Conservation (phyloP, 805 yeast genomes). For the Trichomonascus vanleenenianus region DNA sequence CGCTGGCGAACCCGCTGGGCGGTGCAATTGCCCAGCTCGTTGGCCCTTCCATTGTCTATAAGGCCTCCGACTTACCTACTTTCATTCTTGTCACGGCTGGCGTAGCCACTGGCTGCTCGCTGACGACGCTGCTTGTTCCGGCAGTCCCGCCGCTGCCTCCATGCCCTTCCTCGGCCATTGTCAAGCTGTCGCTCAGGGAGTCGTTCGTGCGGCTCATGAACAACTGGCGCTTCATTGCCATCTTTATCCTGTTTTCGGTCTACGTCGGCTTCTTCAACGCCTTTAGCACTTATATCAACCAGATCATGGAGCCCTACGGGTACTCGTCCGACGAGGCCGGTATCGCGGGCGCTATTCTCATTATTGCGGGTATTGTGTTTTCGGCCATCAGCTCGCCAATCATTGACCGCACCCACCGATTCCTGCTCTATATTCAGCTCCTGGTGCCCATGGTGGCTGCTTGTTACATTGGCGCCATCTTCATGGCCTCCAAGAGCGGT, state of each 20-base stretch:
- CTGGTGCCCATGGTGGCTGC: conserved; percentile 25
- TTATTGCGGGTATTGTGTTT: conserved; percentile 25
- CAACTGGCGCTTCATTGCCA: conserved; percentile 14
- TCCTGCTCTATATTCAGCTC: conserved; percentile 15
- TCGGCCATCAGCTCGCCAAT: conserved; percentile 26
- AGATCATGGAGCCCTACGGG: conserved; percentile 28
- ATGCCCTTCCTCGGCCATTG: conserved; percentile 26
- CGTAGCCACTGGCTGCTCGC: conserved; percentile 18
- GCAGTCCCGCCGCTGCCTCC: conserved; percentile 23
- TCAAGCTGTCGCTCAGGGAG: conserved; percentile 18
- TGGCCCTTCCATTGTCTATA: conserved; percentile 26
- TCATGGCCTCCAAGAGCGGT: conserved; percentile 21
- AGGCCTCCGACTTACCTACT: conserved; percentile 17
- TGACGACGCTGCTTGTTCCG: conserved; percentile 20
- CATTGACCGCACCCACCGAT: conserved; percentile 23
- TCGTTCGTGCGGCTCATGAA: conserved; percentile 16
- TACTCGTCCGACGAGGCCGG: conserved; percentile 29
- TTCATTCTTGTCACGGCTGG: conserved; percentile 21
- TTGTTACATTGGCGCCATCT: conserved; percentile 25
- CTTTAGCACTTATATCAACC: conserved; percentile 24
- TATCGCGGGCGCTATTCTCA: conserved; percentile 26
- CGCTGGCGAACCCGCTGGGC: conserved; percentile 29
- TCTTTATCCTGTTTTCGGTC: conserved; percentile 21
- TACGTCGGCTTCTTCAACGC: conserved; percentile 30
- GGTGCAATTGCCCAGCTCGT: conserved; percentile 29